Evolutionary conservation across 306 rosid species (phyloP), one percentile per base, ranked within the genome.

Genomic region (Dalbergia cochinchinensis): DNA sequence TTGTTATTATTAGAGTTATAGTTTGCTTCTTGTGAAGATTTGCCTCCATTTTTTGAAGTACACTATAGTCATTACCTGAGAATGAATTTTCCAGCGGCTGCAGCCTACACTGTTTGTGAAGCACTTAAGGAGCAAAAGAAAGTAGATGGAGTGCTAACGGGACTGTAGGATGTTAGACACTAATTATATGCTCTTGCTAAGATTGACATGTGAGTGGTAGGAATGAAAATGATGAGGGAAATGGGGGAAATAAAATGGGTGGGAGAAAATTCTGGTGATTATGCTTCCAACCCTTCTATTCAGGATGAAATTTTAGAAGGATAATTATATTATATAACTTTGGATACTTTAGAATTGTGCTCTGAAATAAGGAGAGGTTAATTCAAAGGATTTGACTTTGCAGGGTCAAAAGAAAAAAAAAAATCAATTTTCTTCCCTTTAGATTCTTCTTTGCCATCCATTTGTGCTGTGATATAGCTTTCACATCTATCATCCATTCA

Each of bases 201-300:
- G 79, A 57, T 42, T 70, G 26, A 45, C 70, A 65, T 37, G 47
- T 41, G 41, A 37, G 65, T 71, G 41, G 35, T 65, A 42, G 62
- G 62, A 65, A 10, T 58, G 44, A 20, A 79, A 81, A 37, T 44
- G 7, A 58, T 47, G 39, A 48, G 34, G 69, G 78, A 73, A 70
- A 54, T 16, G 11, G 60, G 34, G 26, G 20, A 14, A n/a, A 71
- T 53, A 3, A 50, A 53, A 11, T 53, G 47, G 64, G 64, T 12
- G 14, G 47, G 76, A 57, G 74, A 39, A 78, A 66, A 44, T 50
- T 67, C 64, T 58, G 64, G 11, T 10, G 3, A n/a, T 44, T 26
- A 83, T 42, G 67, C 39, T 73, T 18, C 31, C 7, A 58, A 3
- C 4, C 31, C 7, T 50, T 18, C 50, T 19, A 6, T 11, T 34